phyloP scores from a whole-genome alignment of 495 filamentous ascomycete genomes.

The Lasiosphaeria ovina region DNA sequence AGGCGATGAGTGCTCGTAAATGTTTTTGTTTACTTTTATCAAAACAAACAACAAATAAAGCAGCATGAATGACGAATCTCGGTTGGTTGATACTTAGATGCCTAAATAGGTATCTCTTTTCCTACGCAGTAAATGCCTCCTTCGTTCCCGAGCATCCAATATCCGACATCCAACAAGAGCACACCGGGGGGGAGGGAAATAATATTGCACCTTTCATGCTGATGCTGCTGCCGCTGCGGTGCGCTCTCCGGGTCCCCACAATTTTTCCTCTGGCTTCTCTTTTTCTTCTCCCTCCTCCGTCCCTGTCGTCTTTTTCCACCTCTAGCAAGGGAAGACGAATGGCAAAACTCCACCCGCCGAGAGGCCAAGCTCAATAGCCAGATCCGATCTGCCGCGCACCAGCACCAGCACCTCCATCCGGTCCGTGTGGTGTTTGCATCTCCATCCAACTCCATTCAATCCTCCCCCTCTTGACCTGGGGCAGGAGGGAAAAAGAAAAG shows the following conservation, averaged over 20 bases:
- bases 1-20: not conserved
- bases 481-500: too few relatives aligned
- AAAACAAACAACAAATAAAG: slow-evolving; percentile 5
- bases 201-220: slow-evolving; percentile 27
- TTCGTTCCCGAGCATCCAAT: not conserved
- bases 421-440: too few relatives aligned
- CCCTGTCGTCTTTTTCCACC: too few relatives aligned
- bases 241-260: not conserved
- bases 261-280: slow-evolving; percentile 3
- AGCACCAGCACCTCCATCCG: too few relatives aligned
- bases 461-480: too few relatives aligned
- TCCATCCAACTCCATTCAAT: too few relatives aligned
- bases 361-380: not conserved
- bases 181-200: not conserved
- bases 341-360: not conserved
- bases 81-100: not conserved
- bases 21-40: slow-evolving; percentile 3
- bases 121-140: not conserved
- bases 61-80: slow-evolving; percentile 3
- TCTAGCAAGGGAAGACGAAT: too few relatives aligned
- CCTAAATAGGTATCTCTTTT: slow-evolving; percentile 2
- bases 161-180: not conserved
- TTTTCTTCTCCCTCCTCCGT: not conserved
- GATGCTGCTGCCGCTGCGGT: not conserved
- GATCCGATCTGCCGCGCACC: not conserved